phyloP scores from a whole-genome alignment of 129 eudicot genomes.

The Gnaphalium uliginosum region DNA sequence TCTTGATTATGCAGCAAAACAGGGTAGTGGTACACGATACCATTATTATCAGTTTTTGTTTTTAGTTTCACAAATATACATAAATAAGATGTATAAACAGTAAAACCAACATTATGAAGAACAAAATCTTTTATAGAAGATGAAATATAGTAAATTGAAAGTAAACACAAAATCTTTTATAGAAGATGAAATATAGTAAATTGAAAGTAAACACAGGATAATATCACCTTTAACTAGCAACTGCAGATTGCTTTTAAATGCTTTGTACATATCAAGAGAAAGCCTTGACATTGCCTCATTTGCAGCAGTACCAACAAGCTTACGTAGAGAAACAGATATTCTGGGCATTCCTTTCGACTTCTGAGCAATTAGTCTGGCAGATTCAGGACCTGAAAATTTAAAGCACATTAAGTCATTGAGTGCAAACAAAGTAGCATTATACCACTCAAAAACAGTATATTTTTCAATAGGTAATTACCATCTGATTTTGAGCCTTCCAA shows the following conservation, averaged over 20 bases:
- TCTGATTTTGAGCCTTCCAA: slow-evolving; percentile 56
- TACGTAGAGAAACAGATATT: slow-evolving; percentile 52
- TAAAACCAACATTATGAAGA: neutral
- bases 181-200: neutral
- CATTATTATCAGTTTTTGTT: neutral
- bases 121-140: slow-evolving; percentile 1
- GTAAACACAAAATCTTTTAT: neutral
- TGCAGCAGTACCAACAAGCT: slow-evolving; percentile 59
- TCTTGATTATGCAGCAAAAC: slow-evolving; percentile 10
- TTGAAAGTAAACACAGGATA: neutral
- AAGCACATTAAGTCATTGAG: neutral
- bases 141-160: neutral
- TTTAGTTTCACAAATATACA: neutral
- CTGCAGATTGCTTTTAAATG: slow-evolving; percentile 36
- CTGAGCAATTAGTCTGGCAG: slow-evolving; percentile 79
- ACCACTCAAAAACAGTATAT: neutral
- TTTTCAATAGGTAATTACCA: slow-evolving; percentile 36
- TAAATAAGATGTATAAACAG: neutral
- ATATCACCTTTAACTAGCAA: slow-evolving; percentile 56
- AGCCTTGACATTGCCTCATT: slow-evolving; percentile 63
- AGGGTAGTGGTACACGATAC: neutral
- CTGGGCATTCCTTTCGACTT: slow-evolving; percentile 88
- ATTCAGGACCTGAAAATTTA: slow-evolving; percentile 48
- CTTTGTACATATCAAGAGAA: slow-evolving; percentile 56
- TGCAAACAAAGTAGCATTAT: neutral